Conservation (phyloP, 129 eudicot genomes). For the Tanacetum coccineum region DNA sequence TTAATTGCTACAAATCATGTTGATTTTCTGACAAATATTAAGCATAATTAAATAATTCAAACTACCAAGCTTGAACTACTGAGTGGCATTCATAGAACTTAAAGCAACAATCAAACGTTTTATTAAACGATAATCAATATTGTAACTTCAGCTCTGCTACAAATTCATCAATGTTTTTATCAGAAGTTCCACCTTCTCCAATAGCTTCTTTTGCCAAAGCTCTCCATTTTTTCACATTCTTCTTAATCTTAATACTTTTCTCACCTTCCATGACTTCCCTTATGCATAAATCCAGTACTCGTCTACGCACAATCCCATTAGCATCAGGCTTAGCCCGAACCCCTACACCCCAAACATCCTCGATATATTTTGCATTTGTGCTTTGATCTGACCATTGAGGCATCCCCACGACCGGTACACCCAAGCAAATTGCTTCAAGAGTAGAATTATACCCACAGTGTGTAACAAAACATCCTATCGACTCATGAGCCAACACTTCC, state of each 20-base stretch:
- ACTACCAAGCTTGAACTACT: neutral
- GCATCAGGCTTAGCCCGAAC: constrained; percentile 28
- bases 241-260: constrained; percentile 19
- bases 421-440: constrained; percentile 34
- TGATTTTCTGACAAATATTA: neutral
- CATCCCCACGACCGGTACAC: constrained; percentile 35
- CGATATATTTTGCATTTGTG: constrained; percentile 37
- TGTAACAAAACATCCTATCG: constrained; percentile 41
- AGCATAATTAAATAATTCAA: neutral
- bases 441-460: constrained; percentile 40
- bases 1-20: no score
- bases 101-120: neutral
- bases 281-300: constrained; percentile 27
- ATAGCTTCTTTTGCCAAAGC: constrained; percentile 31
- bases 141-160: constrained; percentile 22
- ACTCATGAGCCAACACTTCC: constrained; percentile 36
- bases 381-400: constrained; percentile 42
- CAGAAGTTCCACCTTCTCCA: constrained; percentile 32
- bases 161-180: constrained; percentile 34
- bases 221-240: constrained; percentile 25
- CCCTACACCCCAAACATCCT: constrained; percentile 40
- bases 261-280: constrained; percentile 41
- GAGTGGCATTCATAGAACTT: no score
- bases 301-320: constrained; percentile 32
- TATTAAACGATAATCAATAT: neutral